These are phyloP conservation scores for Cryptosporidium ryanae DNA, from an alignment of 169 alveolate species.

Conservation along the genomic window DNA sequence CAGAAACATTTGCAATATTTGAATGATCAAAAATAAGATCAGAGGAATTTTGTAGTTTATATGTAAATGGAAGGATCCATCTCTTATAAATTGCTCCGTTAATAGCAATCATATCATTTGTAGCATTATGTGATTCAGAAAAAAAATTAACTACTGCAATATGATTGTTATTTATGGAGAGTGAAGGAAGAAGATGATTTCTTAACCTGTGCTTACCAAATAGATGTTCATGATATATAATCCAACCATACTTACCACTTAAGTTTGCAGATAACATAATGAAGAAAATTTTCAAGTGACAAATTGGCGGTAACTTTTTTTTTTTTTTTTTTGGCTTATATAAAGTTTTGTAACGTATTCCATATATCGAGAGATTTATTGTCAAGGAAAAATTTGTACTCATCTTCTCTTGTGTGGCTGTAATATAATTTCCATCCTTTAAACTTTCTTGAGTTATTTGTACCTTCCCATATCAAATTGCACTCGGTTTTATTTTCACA, in stretches of 20 bases:
- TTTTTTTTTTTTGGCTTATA: background rate
- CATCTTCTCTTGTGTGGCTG: constrained; percentile 59
- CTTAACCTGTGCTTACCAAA: constrained; percentile 18
- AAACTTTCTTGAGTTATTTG: constrained; percentile 13
- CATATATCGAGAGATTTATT: constrained; percentile 62
- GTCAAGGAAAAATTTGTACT: constrained; percentile 40
- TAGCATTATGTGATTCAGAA: background rate
- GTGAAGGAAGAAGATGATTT: constrained; percentile 24
- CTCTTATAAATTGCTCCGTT: constrained; percentile 21
- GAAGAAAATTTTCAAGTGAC: no score
- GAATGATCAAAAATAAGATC: background rate
- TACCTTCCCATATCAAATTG: constrained; percentile 63
- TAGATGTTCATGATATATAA: constrained; percentile 35
- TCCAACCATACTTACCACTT: constrained; percentile 60
- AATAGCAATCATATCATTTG: background rate
- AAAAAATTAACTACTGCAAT: constrained; percentile 32
- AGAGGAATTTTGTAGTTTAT: background rate
- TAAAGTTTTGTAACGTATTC: constrained; percentile 31
- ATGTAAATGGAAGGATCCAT: constrained; percentile 53
- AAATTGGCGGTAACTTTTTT: no score
- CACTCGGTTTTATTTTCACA: constrained; percentile 2
- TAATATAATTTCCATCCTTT: constrained; percentile 42
- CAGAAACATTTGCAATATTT: background rate
- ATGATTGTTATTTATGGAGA: constrained; percentile 15
- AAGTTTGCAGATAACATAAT: constrained; percentile 21